A percentile compares a stretch with the other conserved stretches of the same genome.
Conservation (phyloP, 495 filamentous ascomycete genomes). For the Lepraria neglecta region DNA sequence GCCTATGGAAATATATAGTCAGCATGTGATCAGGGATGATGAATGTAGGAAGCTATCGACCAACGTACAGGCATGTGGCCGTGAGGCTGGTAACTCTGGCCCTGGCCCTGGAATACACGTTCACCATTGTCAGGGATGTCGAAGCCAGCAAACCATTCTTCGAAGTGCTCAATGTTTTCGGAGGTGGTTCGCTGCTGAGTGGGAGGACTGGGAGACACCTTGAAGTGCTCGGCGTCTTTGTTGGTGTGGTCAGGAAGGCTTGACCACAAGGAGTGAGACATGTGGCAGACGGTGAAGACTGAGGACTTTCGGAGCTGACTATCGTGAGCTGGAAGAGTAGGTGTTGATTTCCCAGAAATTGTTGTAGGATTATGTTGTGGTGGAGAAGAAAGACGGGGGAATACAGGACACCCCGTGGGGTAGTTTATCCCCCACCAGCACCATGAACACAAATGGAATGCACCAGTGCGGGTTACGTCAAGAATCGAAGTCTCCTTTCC, state of each 20-base stretch:
- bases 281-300: background rate
- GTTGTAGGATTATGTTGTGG: too few relatives aligned
- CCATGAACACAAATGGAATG: too few relatives aligned
- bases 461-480: too few relatives aligned
- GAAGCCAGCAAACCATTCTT: conserved; percentile 5
- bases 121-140: conserved; percentile 3
- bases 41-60: background rate
- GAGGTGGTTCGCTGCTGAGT: background rate
- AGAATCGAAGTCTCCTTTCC: too few relatives aligned
- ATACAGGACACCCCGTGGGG: too few relatives aligned
- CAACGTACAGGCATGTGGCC: background rate
- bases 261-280: background rate
- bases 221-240: background rate
- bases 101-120: background rate
- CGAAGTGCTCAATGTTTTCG: background rate
- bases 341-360: too few relatives aligned
- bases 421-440: too few relatives aligned
- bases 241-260: background rate
- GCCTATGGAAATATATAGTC: background rate
- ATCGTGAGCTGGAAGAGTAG: too few relatives aligned
- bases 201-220: background rate
- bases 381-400: too few relatives aligned
- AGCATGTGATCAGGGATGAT: background rate
- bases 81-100: background rate
- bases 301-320: background rate